phyloP scores from a whole-genome alignment of 257 asterid genomes.

The Linderniella brevidens region DNA sequence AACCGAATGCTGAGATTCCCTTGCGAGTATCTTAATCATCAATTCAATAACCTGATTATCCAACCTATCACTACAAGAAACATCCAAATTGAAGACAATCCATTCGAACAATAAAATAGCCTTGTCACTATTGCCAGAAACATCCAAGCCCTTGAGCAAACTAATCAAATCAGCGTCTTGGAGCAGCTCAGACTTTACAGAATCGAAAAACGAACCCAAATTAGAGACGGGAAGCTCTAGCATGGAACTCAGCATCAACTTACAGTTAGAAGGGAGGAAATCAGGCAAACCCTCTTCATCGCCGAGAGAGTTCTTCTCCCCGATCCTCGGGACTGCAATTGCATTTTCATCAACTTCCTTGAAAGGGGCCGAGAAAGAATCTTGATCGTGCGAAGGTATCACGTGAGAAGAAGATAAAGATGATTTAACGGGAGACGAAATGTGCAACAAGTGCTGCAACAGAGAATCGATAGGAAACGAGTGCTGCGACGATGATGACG shows the following conservation, averaged over 20 bases:
- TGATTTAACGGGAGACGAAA: constrained; percentile 32
- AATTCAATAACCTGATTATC: constrained; percentile 71
- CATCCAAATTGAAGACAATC: constrained; percentile 45
- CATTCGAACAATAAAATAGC: constrained; percentile 78
- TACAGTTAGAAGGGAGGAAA: constrained; percentile 61
- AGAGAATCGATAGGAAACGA: constrained; percentile 71
- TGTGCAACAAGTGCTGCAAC: constrained; percentile 58
- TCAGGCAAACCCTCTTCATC: constrained; percentile 31
- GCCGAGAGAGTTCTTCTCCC: constrained; percentile 8
- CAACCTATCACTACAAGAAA: constrained; percentile 22
- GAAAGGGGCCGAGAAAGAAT: constrained; percentile 23
- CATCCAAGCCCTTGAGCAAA: constrained; percentile 61
- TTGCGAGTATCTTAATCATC: constrained; percentile 74
- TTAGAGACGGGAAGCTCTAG: constrained; percentile 31
- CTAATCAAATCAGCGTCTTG: constrained; percentile 49
- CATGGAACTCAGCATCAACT: constrained; percentile 53
- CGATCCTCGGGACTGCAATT: constrained; percentile 22
- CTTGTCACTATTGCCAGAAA: constrained; percentile 43
- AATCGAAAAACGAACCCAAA: constrained; percentile 45
- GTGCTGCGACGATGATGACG: constrained; percentile 22
- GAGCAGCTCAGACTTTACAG: constrained; percentile 43
- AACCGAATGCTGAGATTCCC: constrained; percentile 67
- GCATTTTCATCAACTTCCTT: constrained; percentile 12
- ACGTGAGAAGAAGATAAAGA: constrained; percentile 21
- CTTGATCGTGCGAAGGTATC: constrained; percentile 18